Conservation (phyloP, 2,329 filamentous ascomycete genomes). For the Clonostachys byssicola region DNA sequence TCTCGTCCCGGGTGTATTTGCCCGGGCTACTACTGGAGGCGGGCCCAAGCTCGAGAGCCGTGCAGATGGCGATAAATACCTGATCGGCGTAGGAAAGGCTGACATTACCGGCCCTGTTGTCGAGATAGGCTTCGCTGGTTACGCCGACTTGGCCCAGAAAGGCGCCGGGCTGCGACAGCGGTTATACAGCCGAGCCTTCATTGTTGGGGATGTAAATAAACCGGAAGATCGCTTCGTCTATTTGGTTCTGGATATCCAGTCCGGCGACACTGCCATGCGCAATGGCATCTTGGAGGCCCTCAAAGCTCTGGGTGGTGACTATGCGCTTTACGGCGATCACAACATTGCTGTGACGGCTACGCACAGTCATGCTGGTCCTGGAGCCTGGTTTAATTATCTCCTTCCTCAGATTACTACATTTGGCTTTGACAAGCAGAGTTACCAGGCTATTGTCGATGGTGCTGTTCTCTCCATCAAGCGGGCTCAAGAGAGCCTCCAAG, state of each 20-base stretch:
- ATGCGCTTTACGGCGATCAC: conserved; percentile 68
- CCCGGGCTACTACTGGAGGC: not conserved
- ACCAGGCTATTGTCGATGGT: conserved; percentile 84
- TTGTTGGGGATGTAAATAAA: conserved; percentile 65
- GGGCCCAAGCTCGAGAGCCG: not conserved
- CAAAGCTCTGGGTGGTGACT: conserved; percentile 63
- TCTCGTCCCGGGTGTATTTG: no score
- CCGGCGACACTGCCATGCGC: conserved; percentile 83
- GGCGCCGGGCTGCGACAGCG: conserved; percentile 84
- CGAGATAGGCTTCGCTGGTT: conserved; percentile 88
- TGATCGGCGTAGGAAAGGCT: conserved; percentile 52
- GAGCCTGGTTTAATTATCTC: conserved; percentile 91
- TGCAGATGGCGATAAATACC: conserved; percentile 29
- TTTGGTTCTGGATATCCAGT: conserved; percentile 80
- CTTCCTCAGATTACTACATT: conserved; percentile 85
- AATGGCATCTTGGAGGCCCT: conserved; percentile 82
- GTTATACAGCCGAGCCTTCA: conserved; percentile 85
- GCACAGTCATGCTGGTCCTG: conserved; percentile 88
- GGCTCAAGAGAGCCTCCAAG: conserved; percentile 57
- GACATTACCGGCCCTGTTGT: conserved; percentile 73
- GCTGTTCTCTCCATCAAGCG: conserved; percentile 75
- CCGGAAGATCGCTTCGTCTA: conserved; percentile 77
- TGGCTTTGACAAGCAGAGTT: conserved; percentile 84
- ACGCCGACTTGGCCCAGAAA: conserved; percentile 78
- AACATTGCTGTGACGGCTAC: conserved; percentile 91